phyloP scores from a whole-genome alignment of 352 stramenopile species.

The Plasmopara viticola region DNA sequence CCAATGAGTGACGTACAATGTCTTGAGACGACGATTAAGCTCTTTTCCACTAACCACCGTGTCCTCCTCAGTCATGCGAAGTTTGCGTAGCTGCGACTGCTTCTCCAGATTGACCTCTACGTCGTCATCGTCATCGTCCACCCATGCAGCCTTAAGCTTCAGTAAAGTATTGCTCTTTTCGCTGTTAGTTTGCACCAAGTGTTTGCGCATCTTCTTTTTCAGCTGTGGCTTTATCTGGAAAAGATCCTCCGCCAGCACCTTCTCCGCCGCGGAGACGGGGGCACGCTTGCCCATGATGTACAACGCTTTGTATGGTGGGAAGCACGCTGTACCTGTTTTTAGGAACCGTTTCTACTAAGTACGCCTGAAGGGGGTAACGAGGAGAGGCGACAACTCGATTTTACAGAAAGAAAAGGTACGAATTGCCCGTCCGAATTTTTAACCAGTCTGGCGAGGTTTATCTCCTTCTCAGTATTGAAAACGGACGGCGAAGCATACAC shows the following conservation, averaged over 20 bases:
- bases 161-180: slow-evolving; percentile 1
- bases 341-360: not conserved
- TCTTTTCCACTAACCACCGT: slow-evolving; percentile 59
- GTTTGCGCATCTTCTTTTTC: slow-evolving; percentile 26
- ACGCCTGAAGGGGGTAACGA: not conserved
- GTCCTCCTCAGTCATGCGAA: slow-evolving; percentile 74
- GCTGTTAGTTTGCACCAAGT: slow-evolving; percentile 20
- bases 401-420: slow-evolving; percentile 9
- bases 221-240: slow-evolving; percentile 33
- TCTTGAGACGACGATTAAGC: slow-evolving; percentile 75
- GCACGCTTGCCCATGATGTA: slow-evolving; percentile 46
- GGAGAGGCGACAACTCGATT: slow-evolving; percentile 12
- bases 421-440: not conserved
- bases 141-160: slow-evolving; percentile 60
- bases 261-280: slow-evolving; percentile 35
- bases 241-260: slow-evolving; percentile 45
- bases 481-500: slow-evolving; percentile 2
- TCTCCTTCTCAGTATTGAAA: slow-evolving; percentile 20
- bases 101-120: slow-evolving; percentile 69
- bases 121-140: slow-evolving; percentile 81
- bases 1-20: slow-evolving; percentile 40
- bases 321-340: slow-evolving; percentile 3
- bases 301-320: slow-evolving; percentile 12
- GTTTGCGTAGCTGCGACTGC: slow-evolving; percentile 69
- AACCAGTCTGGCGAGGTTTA: slow-evolving; percentile 1